phyloP scores from a whole-genome alignment of 2,329 filamentous ascomycete genomes.

The Diaporthe eres region DNA sequence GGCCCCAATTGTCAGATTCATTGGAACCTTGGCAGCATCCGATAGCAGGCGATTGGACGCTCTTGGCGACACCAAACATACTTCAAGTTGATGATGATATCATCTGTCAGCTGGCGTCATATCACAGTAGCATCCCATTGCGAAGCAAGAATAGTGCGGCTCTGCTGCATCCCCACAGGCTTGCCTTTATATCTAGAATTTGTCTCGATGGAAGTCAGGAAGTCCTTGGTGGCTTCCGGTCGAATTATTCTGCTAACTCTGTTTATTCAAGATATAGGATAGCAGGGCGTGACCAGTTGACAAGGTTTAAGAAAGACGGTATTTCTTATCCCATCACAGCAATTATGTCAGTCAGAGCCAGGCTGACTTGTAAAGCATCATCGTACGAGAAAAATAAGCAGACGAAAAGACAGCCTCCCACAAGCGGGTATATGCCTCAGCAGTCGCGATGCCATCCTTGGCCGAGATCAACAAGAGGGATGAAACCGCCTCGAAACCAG shows the following conservation, averaged over 20 bases:
- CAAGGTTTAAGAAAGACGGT: neutral
- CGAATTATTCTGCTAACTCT: neutral
- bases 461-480: conserved; percentile 2
- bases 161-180: neutral
- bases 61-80: neutral
- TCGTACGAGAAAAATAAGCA: neutral
- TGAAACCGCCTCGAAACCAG: conserved; percentile 14
- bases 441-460: neutral
- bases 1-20: neutral
- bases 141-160: neutral
- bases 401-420: neutral
- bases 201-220: neutral
- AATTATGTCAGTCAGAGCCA: neutral
- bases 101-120: conserved; percentile 14
- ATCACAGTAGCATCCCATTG: neutral
- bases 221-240: neutral
- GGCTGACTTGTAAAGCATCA: neutral
- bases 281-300: neutral
- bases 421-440: neutral
- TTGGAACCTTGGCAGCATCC: neutral
- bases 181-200: neutral
- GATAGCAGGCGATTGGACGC: neutral
- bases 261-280: neutral
- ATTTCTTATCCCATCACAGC: neutral
- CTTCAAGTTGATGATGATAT: neutral